Percentiles rank a stretch among this genome's conserved stretches.
phyloP scores from a whole-genome alignment of 1,139 yeast genomes.

The Kodamaea plutei region DNA sequence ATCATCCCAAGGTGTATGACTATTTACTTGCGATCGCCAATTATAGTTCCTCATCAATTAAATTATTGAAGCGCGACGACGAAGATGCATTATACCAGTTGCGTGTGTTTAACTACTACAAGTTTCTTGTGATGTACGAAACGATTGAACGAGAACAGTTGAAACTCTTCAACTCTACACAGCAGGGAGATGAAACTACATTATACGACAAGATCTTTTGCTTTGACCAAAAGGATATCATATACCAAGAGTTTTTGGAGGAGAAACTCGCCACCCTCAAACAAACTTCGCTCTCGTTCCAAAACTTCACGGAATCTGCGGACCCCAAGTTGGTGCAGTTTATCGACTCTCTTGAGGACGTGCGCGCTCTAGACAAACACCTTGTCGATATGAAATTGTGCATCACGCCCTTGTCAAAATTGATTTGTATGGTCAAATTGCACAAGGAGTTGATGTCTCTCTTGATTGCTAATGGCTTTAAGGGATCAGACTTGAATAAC shows the following conservation, averaged over 20 bases:
- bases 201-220: slow-evolving; percentile 38
- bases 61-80: slow-evolving; percentile 36
- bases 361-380: slow-evolving; percentile 10
- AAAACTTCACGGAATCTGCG: slow-evolving; percentile 25
- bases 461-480: slow-evolving; percentile 16
- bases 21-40: slow-evolving; percentile 44
- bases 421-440: slow-evolving; percentile 25
- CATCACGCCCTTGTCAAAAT: slow-evolving; percentile 34
- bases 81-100: slow-evolving; percentile 35
- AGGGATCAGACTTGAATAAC: slow-evolving; percentile 27
- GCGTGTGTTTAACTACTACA: slow-evolving; percentile 40
- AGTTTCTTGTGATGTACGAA: slow-evolving; percentile 31
- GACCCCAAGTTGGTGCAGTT: slow-evolving; percentile 16
- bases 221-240: slow-evolving; percentile 38
- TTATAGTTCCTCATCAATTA: slow-evolving; percentile 37
- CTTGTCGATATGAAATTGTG: slow-evolving; percentile 16
- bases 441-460: slow-evolving; percentile 30
- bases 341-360: slow-evolving; percentile 14
- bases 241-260: slow-evolving; percentile 34
- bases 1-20: slow-evolving; percentile 33
- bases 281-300: slow-evolving; percentile 24
- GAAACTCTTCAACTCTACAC: slow-evolving; percentile 26
- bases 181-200: slow-evolving; percentile 24
- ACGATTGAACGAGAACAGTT: slow-evolving; percentile 34
- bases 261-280: slow-evolving; percentile 30